Base-by-base conservation (phyloP, 345 rosid species). In the Acer yangbiense region DNA sequence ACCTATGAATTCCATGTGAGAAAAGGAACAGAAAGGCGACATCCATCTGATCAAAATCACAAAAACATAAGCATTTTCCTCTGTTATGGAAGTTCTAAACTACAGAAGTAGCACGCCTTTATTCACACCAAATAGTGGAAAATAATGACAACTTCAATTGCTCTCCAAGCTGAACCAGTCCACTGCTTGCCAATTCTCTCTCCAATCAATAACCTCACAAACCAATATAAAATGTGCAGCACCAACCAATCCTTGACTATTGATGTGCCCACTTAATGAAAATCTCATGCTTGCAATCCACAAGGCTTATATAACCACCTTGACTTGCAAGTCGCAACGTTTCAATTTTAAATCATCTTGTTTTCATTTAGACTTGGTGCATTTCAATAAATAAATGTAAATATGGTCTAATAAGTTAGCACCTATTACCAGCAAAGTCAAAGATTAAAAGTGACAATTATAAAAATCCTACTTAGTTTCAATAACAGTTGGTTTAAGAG, bases 401-500 rank as follows among this genome's bases (percentile, higher is more conserved):
- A 60, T 7, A 60, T 60, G 64, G 64, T 25, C 23, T 60, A 21
- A 60, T 60, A 60, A 60, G 21, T 25, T 21, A 60, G 64, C 27
- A 58, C 64, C 64, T 60, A 60, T n/a, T 21, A 60, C 64, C 64
- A 60, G 64, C 27, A 60, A 54, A 60, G 64, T 25, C 64, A 60
- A 60, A 60, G n/a, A 16, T 54, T 54, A 14, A 54, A 54, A 16
- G 64, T 21, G 20, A 6, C 64, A 60, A 20, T 60, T 21, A 60
- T 20, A 18, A 60, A 60, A 60, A 54, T 4, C 7, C n/a, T 54
- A 16, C 58, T 54, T 2, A 54, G n/a, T 21, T 21, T 60, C 27
- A 60, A 18, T 4, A 60, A 60, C 23, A 18, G 9, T 3, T 4
- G 20, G 27, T 60, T 18, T 21, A 20, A 16, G 64, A 18, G 27